phyloP scores from a whole-genome alignment of 2,329 filamentous ascomycete species.

The Coniochaeta prunicola region DNA sequence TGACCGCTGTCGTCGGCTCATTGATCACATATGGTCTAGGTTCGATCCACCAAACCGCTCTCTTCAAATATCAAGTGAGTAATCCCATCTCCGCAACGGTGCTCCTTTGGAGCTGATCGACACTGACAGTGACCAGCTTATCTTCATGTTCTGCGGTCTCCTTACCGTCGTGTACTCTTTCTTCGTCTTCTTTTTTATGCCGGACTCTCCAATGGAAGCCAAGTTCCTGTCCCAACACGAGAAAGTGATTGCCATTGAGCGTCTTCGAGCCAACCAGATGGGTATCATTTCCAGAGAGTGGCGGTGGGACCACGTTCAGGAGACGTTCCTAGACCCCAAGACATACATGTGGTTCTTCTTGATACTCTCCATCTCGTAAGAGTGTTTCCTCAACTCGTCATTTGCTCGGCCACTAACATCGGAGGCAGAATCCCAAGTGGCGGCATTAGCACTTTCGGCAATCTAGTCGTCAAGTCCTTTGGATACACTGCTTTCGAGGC shows the following conservation, averaged over 20 bases:
- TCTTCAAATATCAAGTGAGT: constrained; percentile 24
- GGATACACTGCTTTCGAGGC: constrained; percentile 43
- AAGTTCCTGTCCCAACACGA: constrained; percentile 43
- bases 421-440: constrained; percentile 39
- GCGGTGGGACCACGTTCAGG: constrained; percentile 42
- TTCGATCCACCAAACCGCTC: constrained; percentile 39
- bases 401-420: background rate
- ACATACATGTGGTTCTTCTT: constrained; percentile 52
- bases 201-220: constrained; percentile 41
- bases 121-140: constrained; percentile 26
- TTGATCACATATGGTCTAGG: constrained; percentile 52
- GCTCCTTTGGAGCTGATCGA: background rate
- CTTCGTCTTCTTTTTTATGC: constrained; percentile 39
- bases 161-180: constrained; percentile 39
- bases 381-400: background rate
- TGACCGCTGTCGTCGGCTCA: constrained; percentile 49
- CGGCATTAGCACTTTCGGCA: constrained; percentile 45
- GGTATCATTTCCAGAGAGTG: constrained; percentile 44
- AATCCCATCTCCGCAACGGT: background rate
- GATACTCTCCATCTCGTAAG: constrained; percentile 46
- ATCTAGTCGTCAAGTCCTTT: constrained; percentile 43
- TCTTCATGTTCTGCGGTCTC: constrained; percentile 46
- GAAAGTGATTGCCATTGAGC: constrained; percentile 45
- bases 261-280: constrained; percentile 47
- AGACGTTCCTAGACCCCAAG: constrained; percentile 49